Conservation (phyloP, 495 filamentous ascomycete species). For the Trichoderma asperelloides region DNA sequence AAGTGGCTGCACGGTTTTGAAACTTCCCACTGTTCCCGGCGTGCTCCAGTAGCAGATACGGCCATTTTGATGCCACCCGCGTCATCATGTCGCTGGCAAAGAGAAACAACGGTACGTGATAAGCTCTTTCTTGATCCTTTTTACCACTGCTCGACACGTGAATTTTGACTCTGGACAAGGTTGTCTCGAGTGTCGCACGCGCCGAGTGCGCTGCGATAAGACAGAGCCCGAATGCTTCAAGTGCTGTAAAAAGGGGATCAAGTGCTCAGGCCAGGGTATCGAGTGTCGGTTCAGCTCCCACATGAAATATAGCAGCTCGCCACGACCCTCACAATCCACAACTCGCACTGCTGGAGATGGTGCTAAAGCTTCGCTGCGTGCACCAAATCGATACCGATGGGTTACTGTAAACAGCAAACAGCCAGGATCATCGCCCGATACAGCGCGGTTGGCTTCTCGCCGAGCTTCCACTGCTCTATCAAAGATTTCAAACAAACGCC, state of each 20-base stretch:
- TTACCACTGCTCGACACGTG: not conserved
- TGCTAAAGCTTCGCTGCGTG: not conserved
- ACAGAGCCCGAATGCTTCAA: conserved; percentile 5
- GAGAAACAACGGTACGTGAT: conserved; percentile 1
- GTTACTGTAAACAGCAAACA: not conserved
- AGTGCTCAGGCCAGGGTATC: not conserved
- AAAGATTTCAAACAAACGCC: not conserved
- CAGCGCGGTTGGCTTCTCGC: not conserved
- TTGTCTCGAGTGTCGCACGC: conserved; percentile 3
- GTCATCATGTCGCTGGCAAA: conserved; percentile 1
- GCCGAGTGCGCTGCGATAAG: conserved; percentile 7
- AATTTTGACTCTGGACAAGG: not conserved
- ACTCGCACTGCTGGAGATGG: not conserved
- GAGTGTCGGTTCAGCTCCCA: conserved; percentile 3
- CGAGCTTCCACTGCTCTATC: not conserved
- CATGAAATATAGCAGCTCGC: not conserved
- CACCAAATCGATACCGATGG: not conserved
- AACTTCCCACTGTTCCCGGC: not conserved
- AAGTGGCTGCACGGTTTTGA: not conserved
- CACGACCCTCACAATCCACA: not conserved
- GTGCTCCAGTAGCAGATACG: not conserved
- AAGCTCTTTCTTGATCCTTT: not conserved
- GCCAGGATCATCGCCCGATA: not conserved
- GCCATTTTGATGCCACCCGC: not conserved
- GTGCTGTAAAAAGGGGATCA: conserved; percentile 2